These are phyloP conservation scores for Plasmodiophora brassicae DNA, from an alignment of 208 protist species.

Conservation along the genomic window DNA sequence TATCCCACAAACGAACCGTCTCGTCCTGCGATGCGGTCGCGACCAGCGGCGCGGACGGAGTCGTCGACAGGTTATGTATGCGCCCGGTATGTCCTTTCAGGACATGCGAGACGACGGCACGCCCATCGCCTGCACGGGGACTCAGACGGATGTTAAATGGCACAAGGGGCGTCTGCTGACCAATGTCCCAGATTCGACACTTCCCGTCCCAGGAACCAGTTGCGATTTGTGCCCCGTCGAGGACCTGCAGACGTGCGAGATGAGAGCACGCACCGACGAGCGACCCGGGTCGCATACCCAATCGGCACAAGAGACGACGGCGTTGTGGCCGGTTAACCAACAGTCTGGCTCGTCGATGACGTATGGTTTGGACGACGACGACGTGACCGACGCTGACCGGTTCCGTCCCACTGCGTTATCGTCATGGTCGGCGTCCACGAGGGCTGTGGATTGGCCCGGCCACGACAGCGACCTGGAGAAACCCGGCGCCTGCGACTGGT, in stretches of 20 bases:
- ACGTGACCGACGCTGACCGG: not conserved
- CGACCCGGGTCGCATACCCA: not conserved
- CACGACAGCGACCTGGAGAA: not conserved
- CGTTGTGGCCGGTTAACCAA: not conserved
- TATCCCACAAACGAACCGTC: not conserved
- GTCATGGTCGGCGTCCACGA: not conserved
- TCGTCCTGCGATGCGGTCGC: not conserved
- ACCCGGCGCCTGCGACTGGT: not conserved
- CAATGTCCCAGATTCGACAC: not conserved
- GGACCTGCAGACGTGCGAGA: not conserved
- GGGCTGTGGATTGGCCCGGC: not conserved
- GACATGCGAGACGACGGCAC: not conserved
- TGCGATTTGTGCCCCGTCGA: not conserved
- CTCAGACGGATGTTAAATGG: not conserved
- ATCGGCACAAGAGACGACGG: not conserved
- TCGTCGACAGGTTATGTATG: not conserved
- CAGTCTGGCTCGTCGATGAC: not conserved
- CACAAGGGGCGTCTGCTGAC: not conserved
- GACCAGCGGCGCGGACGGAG: not conserved
- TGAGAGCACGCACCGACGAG: not conserved
- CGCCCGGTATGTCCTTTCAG: constrained; percentile 6
- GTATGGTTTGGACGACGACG: not conserved
- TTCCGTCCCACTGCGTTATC: not conserved
- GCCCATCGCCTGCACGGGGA: not conserved
- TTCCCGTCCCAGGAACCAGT: not conserved